These are phyloP conservation scores for Phaeotremella fagi DNA, from an alignment of 768 basidiomycete genomes.

Conservation along the genomic window DNA sequence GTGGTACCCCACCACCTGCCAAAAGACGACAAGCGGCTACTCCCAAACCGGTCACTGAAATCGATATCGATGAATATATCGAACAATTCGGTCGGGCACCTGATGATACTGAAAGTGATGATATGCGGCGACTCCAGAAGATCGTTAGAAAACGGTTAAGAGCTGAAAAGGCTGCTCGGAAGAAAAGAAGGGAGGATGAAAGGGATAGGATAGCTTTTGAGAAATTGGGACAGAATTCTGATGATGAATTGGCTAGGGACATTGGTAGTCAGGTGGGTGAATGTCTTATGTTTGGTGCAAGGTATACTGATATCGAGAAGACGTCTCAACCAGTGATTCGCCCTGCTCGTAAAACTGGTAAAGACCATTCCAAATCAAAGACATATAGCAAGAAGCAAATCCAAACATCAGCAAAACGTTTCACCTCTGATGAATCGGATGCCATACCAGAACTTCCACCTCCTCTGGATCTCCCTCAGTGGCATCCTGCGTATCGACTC, in stretches of 20 bases:
- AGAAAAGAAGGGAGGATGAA: constrained; percentile 12
- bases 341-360: background rate
- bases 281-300: too few relatives aligned
- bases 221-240: constrained; percentile 11
- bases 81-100: constrained; percentile 22
- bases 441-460: background rate
- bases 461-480: background rate
- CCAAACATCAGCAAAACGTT: background rate
- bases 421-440: background rate
- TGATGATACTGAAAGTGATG: constrained; percentile 21
- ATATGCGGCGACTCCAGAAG: constrained; percentile 17
- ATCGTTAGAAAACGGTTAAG: constrained; percentile 23
- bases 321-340: too few relatives aligned
- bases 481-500: background rate
- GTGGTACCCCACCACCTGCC: constrained; percentile 11
- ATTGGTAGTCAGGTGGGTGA: background rate
- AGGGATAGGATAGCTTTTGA: constrained; percentile 19
- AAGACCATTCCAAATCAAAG: too few relatives aligned
- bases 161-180: constrained; percentile 22
- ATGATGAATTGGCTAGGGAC: background rate
- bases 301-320: too few relatives aligned
- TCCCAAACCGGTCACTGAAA: constrained; percentile 16
- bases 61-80: constrained; percentile 34
- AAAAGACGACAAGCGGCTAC: background rate
- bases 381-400: background rate